Base-by-base conservation (phyloP, 495 filamentous ascomycete species). In the Tetracladium setigerum region DNA sequence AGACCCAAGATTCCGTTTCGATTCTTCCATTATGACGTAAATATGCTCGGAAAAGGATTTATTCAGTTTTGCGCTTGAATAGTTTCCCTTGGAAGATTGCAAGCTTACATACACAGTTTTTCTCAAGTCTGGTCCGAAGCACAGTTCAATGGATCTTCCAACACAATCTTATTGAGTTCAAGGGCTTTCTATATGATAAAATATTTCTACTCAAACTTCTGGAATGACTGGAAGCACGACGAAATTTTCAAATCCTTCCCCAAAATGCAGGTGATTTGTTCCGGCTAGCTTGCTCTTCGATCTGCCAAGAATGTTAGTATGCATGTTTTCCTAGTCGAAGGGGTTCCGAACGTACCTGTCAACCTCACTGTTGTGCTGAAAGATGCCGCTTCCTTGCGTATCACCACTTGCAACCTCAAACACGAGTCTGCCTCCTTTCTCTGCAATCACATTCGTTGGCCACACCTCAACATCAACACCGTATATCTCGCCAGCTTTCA, bases 371-470 rank as follows among this genome's bases (percentile, higher is more conserved):
- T 40, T 56, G 35, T 57, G 55, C 30, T 57, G 42, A 22, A 57
- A 57, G n/a, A 57, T 42, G 0, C 50, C 55, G 45, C 50, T 38
- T 14, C 79, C 80, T 46, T 82, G 77, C 5, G 80, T 83, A 64
- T 85, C 80, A 1, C 74, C 77, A 49, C 64, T 68, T 1, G 67
- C 47, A 3, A 83, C 67, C 55, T 85, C 78, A n/a, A 85, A 62
- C 12, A 79, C 65, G 27, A 83, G 52, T 51, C 63, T 69, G 0
- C 67, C 69, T 0, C 78, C 77, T 36, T 66, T 62, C 38, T 70
- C 71, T 12, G 82, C 70, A 5, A 86, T 69, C 0, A 82, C 77
- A 57, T 82, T 82, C 0, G 79, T 84, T 13, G 82, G 82, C 82
- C 81, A 84, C 4, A 84, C 57, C 64, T 86, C 82, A 9, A 86